phyloP scores from a whole-genome alignment of 83 land plant genomes.

The Thuja plicata region DNA sequence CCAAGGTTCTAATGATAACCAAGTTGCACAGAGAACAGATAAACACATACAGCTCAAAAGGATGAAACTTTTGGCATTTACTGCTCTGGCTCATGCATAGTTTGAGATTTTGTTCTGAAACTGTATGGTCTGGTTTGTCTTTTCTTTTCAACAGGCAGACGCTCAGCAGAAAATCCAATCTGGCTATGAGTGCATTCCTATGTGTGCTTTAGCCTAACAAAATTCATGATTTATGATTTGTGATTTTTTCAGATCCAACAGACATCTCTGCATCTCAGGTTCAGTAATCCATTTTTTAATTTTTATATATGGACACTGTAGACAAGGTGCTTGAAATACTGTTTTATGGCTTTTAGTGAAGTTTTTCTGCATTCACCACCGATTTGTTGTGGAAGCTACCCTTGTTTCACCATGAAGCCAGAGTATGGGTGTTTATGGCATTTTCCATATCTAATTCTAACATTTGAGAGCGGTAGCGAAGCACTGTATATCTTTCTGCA shows the following conservation, averaged over 20 bases:
- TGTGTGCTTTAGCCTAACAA: neutral
- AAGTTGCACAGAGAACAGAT: neutral
- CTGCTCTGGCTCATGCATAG: neutral
- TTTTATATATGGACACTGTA: neutral
- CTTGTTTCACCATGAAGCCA: neutral
- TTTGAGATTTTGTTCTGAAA: neutral
- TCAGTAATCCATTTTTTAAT: neutral
- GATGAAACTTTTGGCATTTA: neutral
- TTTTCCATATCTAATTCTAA: neutral
- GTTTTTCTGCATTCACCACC: neutral
- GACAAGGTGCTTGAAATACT: neutral
- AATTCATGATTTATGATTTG: neutral
- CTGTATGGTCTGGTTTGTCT: neutral
- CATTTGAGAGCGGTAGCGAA: neutral
- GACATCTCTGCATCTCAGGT: neutral
- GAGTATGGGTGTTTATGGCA: neutral
- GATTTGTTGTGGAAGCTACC: neutral
- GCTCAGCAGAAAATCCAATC: neutral
- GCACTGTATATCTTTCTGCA: neutral
- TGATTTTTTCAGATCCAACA: neutral
- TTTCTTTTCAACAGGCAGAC: neutral
- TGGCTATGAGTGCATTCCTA: neutral
- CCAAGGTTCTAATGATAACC: neutral
- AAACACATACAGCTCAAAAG: neutral
- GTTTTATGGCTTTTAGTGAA: neutral